Evolutionary conservation across 495 filamentous ascomycete species (phyloP).

Genomic region (Hypoxylon fragiforme): DNA sequence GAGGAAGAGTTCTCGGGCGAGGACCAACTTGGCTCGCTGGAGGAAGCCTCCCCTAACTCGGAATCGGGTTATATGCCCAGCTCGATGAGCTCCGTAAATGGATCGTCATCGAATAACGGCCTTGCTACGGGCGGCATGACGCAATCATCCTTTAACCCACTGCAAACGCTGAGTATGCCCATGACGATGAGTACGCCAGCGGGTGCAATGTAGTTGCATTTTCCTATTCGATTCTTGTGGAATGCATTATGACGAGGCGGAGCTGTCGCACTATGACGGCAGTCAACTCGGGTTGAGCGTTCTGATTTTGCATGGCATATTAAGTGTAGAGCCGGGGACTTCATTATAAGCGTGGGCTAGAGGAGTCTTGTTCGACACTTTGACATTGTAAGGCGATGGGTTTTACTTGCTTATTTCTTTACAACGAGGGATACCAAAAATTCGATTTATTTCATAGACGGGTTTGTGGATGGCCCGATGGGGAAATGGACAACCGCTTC

Average conservation of each 20-base stretch:
- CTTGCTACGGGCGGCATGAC: constrained; percentile 36
- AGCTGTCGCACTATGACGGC: constrained; percentile 10
- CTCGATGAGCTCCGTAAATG: constrained; percentile 47
- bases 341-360: constrained; percentile 22
- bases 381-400: constrained; percentile 7
- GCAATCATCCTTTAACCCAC: constrained; percentile 50
- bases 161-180: constrained; percentile 57
- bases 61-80: constrained; percentile 56
- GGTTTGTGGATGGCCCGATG: constrained; percentile 8
- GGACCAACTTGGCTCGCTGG: constrained; percentile 74
- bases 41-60: constrained; percentile 71
- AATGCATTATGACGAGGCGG: constrained; percentile 15
- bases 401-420: constrained; percentile 14
- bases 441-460: constrained; percentile 34
- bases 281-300: constrained; percentile 16
- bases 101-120: constrained; percentile 37
- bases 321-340: constrained; percentile 23
- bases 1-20: constrained; percentile 68
- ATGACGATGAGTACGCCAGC: constrained; percentile 57
- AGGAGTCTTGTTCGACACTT: constrained; percentile 9
- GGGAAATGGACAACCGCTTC: neutral
- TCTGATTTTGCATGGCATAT: constrained; percentile 27
- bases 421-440: constrained; percentile 35
- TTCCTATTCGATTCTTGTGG: constrained; percentile 7
- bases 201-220: constrained; percentile 30